A percentile compares a stretch with the other conserved stretches of the same genome.
These are phyloP conservation scores for Trichosporon sp. DNA, from an alignment of 1,284 basidiomycete species.

Conservation along the genomic window DNA sequence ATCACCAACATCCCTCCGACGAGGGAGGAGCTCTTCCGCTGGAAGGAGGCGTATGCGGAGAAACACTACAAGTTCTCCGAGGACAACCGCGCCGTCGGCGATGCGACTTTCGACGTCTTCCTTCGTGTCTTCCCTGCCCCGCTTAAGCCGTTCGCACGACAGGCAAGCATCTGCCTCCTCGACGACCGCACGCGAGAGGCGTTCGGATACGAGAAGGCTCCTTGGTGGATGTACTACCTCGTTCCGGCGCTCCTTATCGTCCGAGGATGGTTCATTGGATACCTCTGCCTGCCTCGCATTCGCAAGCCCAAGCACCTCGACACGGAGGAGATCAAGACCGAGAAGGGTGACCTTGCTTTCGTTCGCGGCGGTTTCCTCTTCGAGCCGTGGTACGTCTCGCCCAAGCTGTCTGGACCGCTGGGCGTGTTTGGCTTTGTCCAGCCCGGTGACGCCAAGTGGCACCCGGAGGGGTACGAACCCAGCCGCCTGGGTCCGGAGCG, in stretches of 20 bases:
- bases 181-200: slow-evolving; percentile 6
- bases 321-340: neutral
- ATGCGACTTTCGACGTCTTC: slow-evolving; percentile 5
- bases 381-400: slow-evolving; percentile 11
- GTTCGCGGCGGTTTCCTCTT: slow-evolving; percentile 4
- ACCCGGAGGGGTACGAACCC: slow-evolving; percentile 3
- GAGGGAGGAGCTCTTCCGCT: slow-evolving; percentile 4
- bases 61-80: neutral
- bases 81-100: slow-evolving; percentile 7
- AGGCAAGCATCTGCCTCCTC: slow-evolving; percentile 5
- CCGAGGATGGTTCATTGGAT: neutral
- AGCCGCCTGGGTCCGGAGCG: neutral
- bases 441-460: slow-evolving; percentile 6
- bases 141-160: neutral
- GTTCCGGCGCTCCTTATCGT: neutral
- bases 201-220: neutral
- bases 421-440: neutral
- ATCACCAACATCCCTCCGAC: slow-evolving; percentile 11
- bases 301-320: neutral
- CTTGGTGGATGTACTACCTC: neutral
- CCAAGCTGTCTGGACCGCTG: neutral
- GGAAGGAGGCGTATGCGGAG: slow-evolving; percentile 4
- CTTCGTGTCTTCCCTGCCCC: neutral
- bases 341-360: neutral
- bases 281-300: slow-evolving; percentile 2